Percentiles rank a stretch among this genome's conserved stretches.
These are phyloP conservation scores for Spatholobus suberectus DNA, from an alignment of 306 rosid genomes.

Conservation along the genomic window DNA sequence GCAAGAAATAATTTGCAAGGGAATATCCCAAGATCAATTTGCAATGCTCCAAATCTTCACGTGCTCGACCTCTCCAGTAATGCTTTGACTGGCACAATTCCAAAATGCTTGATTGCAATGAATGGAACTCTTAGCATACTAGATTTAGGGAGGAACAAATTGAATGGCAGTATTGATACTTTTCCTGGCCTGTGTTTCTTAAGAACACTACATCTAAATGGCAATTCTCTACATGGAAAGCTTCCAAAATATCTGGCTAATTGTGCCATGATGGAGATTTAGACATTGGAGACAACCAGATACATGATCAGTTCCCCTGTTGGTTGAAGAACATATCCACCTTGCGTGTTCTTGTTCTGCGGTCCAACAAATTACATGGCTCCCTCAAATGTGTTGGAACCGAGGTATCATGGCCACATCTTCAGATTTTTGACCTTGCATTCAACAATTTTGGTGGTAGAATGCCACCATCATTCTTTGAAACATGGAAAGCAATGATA, in stretches of 20 bases:
- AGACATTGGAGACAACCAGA: constrained; percentile 13
- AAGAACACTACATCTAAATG: background rate
- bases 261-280: background rate
- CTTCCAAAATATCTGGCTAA: background rate
- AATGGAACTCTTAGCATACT: background rate
- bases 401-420: background rate
- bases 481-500: background rate
- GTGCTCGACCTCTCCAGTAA: background rate
- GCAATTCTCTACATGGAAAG: background rate
- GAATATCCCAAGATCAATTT: background rate
- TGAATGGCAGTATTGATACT: background rate
- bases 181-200: background rate
- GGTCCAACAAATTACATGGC: background rate
- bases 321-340: background rate
- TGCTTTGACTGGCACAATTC: constrained; percentile 21
- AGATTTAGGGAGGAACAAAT: constrained; percentile 4
- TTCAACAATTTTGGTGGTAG: constrained; percentile 38
- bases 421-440: background rate
- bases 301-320: constrained; percentile 20
- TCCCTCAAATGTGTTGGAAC: background rate
- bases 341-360: background rate
- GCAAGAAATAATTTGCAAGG: background rate
- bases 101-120: constrained; percentile 5
- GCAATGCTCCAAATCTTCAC: constrained; percentile 16
- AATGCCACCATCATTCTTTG: background rate